Evolutionary conservation across 129 eudicot genomes (phyloP).

Genomic region (Helianthus tuberosus): DNA sequence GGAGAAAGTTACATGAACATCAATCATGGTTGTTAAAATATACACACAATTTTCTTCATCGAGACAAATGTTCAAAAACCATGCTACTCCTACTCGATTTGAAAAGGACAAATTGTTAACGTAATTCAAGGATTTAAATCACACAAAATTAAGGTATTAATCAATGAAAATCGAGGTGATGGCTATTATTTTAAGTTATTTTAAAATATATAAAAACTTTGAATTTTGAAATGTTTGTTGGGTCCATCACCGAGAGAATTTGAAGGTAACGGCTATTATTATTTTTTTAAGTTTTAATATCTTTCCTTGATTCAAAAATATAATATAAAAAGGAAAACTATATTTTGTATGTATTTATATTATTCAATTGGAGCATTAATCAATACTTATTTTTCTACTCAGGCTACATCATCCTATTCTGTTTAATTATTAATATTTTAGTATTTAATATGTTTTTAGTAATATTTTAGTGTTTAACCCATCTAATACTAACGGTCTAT

Average conservation of each 20-base stretch:
- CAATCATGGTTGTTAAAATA: constrained; percentile 27
- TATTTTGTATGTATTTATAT: constrained; percentile 20
- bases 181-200: constrained; percentile 25
- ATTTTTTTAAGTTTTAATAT: background rate
- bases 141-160: constrained; percentile 35
- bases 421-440: background rate
- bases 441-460: background rate
- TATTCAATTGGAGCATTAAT: too few relatives aligned
- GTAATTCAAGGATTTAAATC: constrained; percentile 40
- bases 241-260: constrained; percentile 30
- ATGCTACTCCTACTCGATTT: constrained; percentile 29
- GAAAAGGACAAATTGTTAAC: constrained; percentile 22
- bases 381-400: constrained; percentile 6
- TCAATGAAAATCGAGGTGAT: constrained; percentile 49
- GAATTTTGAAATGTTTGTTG: constrained; percentile 54
- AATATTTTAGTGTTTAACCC: background rate
- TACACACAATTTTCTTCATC: constrained; percentile 40
- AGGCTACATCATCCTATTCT: constrained; percentile 8
- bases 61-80: constrained; percentile 28
- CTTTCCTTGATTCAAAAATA: constrained; percentile 16
- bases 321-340: background rate
- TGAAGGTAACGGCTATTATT: constrained; percentile 45
- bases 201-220: constrained; percentile 37
- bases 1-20: constrained; percentile 17
- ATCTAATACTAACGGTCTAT: background rate